Percentiles rank a stretch among this genome's conserved stretches.
These are phyloP conservation scores for Mortierella sp. DNA, from an alignment of 371 early-diverging fungal genomes.

Conservation along the genomic window DNA sequence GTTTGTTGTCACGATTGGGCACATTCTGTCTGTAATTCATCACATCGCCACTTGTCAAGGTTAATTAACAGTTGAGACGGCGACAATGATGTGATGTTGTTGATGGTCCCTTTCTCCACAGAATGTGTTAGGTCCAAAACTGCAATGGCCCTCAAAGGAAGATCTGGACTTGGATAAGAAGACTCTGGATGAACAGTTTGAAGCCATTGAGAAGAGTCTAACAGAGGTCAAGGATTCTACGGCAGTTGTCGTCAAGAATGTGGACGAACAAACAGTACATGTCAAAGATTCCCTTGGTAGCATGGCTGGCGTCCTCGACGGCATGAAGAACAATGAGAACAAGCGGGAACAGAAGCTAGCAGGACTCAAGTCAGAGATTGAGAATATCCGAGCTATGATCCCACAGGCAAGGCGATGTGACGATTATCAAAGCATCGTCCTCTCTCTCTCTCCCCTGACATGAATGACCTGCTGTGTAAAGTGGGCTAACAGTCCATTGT, in stretches of 20 bases:
- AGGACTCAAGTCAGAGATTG: constrained; percentile 78
- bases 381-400: constrained; percentile 76
- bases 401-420: constrained; percentile 81
- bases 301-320: constrained; percentile 73
- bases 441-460: too few species aligned
- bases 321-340: constrained; percentile 75
- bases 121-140: constrained; percentile 74
- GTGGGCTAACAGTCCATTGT: background rate
- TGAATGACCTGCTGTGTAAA: too few species aligned
- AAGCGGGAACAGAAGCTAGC: constrained; percentile 77
- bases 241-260: constrained; percentile 59
- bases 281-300: constrained; percentile 75
- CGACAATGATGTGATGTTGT: too few species aligned
- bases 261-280: constrained; percentile 77
- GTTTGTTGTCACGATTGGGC: too few species aligned
- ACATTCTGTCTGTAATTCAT: too few species aligned
- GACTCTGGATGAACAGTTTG: constrained; percentile 78
- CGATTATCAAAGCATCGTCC: background rate
- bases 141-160: constrained; percentile 72
- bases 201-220: constrained; percentile 79
- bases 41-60: too few species aligned
- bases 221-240: constrained; percentile 72
- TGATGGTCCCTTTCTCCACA: too few species aligned
- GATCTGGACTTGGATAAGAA: constrained; percentile 77
- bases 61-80: too few species aligned